Evolutionary conservation across 225 moss, liverwort and hornwort genomes (phyloP), one percentile per base, ranked within the genome.

Genomic region (Antitrichia curtipendula): DNA sequence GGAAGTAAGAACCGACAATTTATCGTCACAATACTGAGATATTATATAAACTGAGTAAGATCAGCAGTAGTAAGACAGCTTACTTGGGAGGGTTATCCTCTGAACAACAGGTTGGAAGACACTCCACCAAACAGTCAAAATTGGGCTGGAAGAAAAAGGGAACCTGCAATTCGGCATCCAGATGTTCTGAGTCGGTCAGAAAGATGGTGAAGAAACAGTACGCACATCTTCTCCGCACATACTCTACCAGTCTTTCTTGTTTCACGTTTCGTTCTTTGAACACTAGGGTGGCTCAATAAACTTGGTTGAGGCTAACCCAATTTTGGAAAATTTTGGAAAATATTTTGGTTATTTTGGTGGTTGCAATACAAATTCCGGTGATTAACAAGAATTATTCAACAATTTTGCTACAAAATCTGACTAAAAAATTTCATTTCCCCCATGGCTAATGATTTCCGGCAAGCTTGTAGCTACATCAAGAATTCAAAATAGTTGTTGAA

Each of bases 81-180:
- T 89, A 97, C 97, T 91, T 95, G 75, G 93, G 89, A 71, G 97
- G 97, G 80, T 95, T 96, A 52, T 90, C 86, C 56, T 92, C 71
- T 60, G 96, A 95, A 74, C 95, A 96, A 87, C 98, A 98, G 43
- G 96, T 96, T 80, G 95, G 96, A 81, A 98, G 91, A 80, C 96
- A 96, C 69, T 96, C 94, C 54, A 96, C 98, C 54, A 91, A 71
- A 34, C 94, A 95, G 75, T 96, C 96, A 70, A 86, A 96, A 86
- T 98, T 95, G 59, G 98, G 95, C 68, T 95, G 91, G 78, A 95
- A 95, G 87, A 98, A 98, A 84, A 90, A 92, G 10, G 98, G 93
- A 65, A 97, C 80, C 97, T 97, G 94, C 86, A 88, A 79, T 60
- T 52, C 65, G 49, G 49, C 49, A 65, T 77, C 56, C 87, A 81